Evolutionary conservation across 1,139 yeast species (phyloP).

Genomic region (Yamadazyma triangularis): DNA sequence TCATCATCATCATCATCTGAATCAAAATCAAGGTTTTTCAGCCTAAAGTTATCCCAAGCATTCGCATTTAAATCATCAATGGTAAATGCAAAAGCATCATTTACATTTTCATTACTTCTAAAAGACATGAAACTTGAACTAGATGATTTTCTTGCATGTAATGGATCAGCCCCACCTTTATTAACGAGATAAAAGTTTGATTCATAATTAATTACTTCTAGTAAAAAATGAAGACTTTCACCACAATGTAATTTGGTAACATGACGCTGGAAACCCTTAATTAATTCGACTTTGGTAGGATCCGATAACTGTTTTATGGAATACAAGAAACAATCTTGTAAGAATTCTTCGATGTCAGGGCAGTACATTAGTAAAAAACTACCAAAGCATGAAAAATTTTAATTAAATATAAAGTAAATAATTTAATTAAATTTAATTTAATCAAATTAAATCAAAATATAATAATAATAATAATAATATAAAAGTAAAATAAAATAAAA

Average conservation of each 20-base stretch:
- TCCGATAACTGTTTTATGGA: slow-evolving; percentile 17
- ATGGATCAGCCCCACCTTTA: slow-evolving; percentile 1
- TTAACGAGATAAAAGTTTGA: slow-evolving; percentile 13
- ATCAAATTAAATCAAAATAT: too few relatives aligned
- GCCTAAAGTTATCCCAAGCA: slow-evolving; percentile 27
- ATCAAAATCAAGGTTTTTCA: slow-evolving; percentile 17
- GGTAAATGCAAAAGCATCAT: slow-evolving; percentile 25
- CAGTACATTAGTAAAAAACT: neutral
- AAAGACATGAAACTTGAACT: slow-evolving; percentile 1
- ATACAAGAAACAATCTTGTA: slow-evolving; percentile 22
- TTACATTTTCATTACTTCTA: slow-evolving; percentile 9
- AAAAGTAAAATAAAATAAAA: too few relatives aligned
- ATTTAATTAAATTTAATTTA: too few relatives aligned
- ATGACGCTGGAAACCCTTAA: slow-evolving; percentile 17
- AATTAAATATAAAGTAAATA: too few relatives aligned
- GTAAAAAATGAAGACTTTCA: slow-evolving; percentile 43
- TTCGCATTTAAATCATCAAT: slow-evolving; percentile 27
- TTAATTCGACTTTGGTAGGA: slow-evolving; percentile 9
- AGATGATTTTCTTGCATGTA: slow-evolving; percentile 3
- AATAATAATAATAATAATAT: too few relatives aligned
- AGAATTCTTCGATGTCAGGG: slow-evolving; percentile 23
- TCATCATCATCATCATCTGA: slow-evolving; percentile 10
- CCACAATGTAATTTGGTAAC: slow-evolving; percentile 31
- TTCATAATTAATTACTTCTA: slow-evolving; percentile 44
- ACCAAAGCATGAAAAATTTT: too few relatives aligned